Conservation (phyloP, 1,284 basidiomycete species). For the Boletus smithii region DNA sequence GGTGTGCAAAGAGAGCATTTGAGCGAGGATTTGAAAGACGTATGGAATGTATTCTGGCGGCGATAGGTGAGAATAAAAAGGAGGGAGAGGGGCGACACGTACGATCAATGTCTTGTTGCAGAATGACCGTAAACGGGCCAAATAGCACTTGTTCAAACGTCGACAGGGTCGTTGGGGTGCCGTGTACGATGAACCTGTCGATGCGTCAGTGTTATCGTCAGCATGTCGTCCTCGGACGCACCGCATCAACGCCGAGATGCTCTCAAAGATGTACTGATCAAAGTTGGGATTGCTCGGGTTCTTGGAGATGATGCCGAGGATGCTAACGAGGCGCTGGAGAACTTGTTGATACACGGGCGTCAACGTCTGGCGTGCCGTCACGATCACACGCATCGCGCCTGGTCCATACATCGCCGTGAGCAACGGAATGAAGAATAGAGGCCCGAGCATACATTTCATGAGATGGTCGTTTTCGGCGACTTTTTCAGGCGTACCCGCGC, state of each 20-base stretch:
- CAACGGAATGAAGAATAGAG: not conserved
- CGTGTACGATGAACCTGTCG: conserved; percentile 74
- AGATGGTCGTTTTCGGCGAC: conserved; percentile 97
- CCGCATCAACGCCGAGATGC: conserved; percentile 88
- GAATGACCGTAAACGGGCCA: conserved; percentile 83
- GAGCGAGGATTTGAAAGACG: conserved; percentile 94
- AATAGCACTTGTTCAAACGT: conserved; percentile 84
- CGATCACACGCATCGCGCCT: conserved; percentile 92
- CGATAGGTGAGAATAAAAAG: not conserved
- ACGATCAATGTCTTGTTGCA: conserved; percentile 93
- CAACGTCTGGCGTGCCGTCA: conserved; percentile 82
- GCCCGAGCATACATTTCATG: conserved; percentile 80
- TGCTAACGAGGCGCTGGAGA: conserved; percentile 73
- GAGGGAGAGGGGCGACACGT: conserved; percentile 21
- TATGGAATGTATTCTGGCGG: conserved; percentile 91
- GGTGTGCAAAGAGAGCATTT: conserved; percentile 87
- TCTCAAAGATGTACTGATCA: conserved; percentile 97
- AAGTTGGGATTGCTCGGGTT: conserved; percentile 98
- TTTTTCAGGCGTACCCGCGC: conserved; percentile 85
- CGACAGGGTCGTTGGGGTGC: conserved; percentile 61
- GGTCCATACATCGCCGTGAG: conserved; percentile 8
- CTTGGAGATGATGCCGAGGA: conserved; percentile 85
- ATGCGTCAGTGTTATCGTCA: not conserved
- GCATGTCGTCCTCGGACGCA: conserved; percentile 29
- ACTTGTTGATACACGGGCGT: conserved; percentile 66